Evolutionary conservation across 2,329 filamentous ascomycete species (phyloP), one percentile per base, ranked within the genome.

Genomic region (Venturia oleaginea): DNA sequence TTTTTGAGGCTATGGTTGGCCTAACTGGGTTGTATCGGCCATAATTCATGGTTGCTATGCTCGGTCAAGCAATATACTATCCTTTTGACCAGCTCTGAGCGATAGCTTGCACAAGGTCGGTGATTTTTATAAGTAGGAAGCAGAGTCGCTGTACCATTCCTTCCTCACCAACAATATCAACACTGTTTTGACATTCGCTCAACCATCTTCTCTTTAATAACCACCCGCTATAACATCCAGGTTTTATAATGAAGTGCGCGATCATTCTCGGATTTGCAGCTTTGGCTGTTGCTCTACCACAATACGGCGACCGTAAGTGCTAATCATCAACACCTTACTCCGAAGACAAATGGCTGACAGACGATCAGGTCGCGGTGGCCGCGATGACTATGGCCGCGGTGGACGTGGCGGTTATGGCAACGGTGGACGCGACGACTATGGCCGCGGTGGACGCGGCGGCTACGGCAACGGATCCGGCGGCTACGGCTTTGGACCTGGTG

Each of bases 221-320:
- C 17, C 43, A 43, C 4, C 40, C 7, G 8, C 11, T 22, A 22
- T 19, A 8, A 8, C 10, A 24, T 19, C 11, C 17, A 22, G 13
- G 5, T 54, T 7, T 32, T 24, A 30, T 17, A 7, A 54, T 54
- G 48, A 30, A 32, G 48, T 54, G 19, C 24, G 11, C 48, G 15
- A 19, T 54, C 15, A 13, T 32, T 17, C 48, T 54, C 24, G 27
- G 48, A 10, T 54, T 54, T 24, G 48, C 48, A 30, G 48, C 48
- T 54, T n/a, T 54, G 15, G 48, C 48, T 54, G 48, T 54, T 32
- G 48, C 48, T n/a, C 48, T 54, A 24, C 48, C 48, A 32, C 48
- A 54, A 10, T 19, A 10, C 27, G 13, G 10, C 4, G 22, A 46
- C 43, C 22, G 10, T 11, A 46, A 46, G n/a, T n/a, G n/a, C n/a